A percentile compares a stretch with the other conserved stretches of the same genome.
Evolutionary conservation across 2,329 filamentous ascomycete genomes (phyloP).

Genomic region (Hypoxylon sp.): DNA sequence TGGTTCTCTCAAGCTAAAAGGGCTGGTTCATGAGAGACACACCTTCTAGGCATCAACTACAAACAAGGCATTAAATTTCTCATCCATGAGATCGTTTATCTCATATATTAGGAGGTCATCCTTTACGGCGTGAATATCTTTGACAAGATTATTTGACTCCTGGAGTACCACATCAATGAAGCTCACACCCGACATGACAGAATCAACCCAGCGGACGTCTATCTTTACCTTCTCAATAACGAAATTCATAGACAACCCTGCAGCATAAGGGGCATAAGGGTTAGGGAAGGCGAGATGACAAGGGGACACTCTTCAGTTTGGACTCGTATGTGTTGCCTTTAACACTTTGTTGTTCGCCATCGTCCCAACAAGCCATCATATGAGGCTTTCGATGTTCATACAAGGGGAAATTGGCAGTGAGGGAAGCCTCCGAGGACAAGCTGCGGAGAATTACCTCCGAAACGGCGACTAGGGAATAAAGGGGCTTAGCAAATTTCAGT

Average conservation of each 20-base stretch:
- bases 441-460: background rate
- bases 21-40: conserved; percentile 8
- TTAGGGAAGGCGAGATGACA: background rate
- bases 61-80: background rate
- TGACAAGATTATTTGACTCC: background rate
- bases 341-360: background rate
- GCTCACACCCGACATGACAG: background rate
- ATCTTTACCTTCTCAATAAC: background rate
- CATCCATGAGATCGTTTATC: background rate
- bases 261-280: background rate
- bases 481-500: background rate
- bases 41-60: conserved; percentile 9
- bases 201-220: background rate
- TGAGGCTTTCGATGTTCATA: background rate
- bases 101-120: conserved; percentile 14
- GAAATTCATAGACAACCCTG: background rate
- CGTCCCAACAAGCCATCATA: background rate
- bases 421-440: background rate
- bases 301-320: background rate
- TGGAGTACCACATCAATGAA: background rate
- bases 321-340: background rate
- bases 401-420: background rate
- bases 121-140: conserved; percentile 3
- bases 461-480: conserved; percentile 5
- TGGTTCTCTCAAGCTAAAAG: background rate